These are phyloP conservation scores for Orbilia quercus DNA, from an alignment of 2,329 filamentous ascomycete genomes.

Conservation along the genomic window DNA sequence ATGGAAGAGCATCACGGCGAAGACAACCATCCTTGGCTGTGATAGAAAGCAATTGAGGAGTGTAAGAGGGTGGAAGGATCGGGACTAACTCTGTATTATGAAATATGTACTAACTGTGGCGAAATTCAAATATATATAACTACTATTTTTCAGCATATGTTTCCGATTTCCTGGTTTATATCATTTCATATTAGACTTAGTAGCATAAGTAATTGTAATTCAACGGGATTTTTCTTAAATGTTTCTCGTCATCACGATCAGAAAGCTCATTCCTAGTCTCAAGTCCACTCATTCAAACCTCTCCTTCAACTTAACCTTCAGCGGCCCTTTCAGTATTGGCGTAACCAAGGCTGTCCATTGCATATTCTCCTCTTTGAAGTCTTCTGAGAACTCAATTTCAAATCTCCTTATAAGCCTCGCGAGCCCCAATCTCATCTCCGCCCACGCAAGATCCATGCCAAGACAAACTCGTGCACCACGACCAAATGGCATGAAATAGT, in stretches of 20 bases:
- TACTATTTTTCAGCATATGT: too few species aligned
- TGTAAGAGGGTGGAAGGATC: constrained; percentile 36
- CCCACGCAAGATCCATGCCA: constrained; percentile 41
- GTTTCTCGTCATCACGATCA: too few species aligned
- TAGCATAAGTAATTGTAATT: too few species aligned
- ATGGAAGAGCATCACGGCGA: constrained; percentile 57
- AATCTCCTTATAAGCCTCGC: constrained; percentile 35
- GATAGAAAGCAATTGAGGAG: constrained; percentile 57
- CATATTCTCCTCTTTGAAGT: constrained; percentile 37
- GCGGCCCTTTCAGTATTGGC: constrained; percentile 21
- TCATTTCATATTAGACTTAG: too few species aligned
- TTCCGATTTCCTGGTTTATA: too few species aligned
- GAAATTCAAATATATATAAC: background rate
- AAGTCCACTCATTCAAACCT: constrained; percentile 10
- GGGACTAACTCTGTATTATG: background rate
- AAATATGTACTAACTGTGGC: background rate
- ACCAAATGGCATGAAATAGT: constrained; percentile 47
- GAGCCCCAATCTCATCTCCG: constrained; percentile 25
- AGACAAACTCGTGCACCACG: constrained; percentile 35
- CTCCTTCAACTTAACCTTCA: constrained; percentile 22
- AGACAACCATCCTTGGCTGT: constrained; percentile 52
- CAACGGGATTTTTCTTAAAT: too few species aligned
- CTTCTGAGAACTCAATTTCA: constrained; percentile 16
- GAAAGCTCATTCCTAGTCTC: too few species aligned
- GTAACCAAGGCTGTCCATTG: constrained; percentile 20